Evolutionary conservation across 495 filamentous ascomycete genomes (phyloP), one percentile per base, ranked within the genome.

Genomic region (Trichoderma orchidacearum): DNA sequence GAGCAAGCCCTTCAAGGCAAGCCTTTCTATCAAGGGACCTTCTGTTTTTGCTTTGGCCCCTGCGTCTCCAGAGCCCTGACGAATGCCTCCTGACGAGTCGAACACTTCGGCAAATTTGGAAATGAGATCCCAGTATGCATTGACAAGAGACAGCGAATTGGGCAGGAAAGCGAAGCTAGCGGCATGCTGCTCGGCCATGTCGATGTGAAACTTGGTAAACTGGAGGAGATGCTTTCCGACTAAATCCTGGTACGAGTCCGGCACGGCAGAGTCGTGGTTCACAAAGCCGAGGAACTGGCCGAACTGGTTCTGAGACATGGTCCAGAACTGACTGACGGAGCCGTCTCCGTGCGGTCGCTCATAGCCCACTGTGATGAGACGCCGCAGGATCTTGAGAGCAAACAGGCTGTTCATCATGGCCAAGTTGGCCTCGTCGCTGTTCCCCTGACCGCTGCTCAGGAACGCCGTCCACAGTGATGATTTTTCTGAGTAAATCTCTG

Each of bases 141-240:
- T 80, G 18, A 87, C 80, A 11, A 98, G 79, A 12, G 78, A 71
- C 4, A 92, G 71, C 30, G 88, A 88, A 58, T 87, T 81, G 2
- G 90, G 87, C 5, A 98, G 77, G 12, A 87, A 68, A 0, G 84
- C 84, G 70, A 95, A 97, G 28, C 87, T 84, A 5, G 84, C 83
- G 9, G 90, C 84, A 63, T 92, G 89, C 11, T 69, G 66, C 52
- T 75, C 75, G 4, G 85, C 80, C 85, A 96, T 92, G 36, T 90
- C 82, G 23, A 93, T 73, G 67, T 96, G 91, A 8, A 97, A 74
- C 70, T 98, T 97, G 11, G 92, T 83, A 50, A 96, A 82, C 65
- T 96, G 92, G 52, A 94, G 64, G 7, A 94, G 71, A 59, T 96
- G 92, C 62, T 90, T 90, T 59, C 87, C 86, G n/a, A 94, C 70